These are phyloP conservation scores for Pleurotus pulmonarius DNA, from an alignment of 768 basidiomycete species.

Conservation along the genomic window DNA sequence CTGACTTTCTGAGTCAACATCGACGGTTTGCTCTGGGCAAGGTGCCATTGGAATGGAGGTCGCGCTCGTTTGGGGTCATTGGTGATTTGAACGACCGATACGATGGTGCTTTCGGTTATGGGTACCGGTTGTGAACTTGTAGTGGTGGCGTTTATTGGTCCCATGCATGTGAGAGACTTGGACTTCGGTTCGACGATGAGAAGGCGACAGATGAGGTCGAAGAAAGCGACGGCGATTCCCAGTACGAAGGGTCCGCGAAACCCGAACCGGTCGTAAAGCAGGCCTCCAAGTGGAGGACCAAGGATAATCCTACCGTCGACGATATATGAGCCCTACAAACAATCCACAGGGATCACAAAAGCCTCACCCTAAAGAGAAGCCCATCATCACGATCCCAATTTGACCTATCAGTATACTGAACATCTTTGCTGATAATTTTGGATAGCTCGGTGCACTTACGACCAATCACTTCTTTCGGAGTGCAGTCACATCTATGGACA, in stretches of 20 bases:
- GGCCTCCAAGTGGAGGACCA: slow-evolving; percentile 57
- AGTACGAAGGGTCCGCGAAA: slow-evolving; percentile 61
- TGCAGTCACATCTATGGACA: slow-evolving; percentile 46
- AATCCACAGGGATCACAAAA: background rate
- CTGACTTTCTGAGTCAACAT: background rate
- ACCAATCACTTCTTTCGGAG: slow-evolving; percentile 44
- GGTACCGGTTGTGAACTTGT: background rate
- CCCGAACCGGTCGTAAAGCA: slow-evolving; percentile 49
- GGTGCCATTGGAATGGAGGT: background rate
- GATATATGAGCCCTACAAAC: background rate
- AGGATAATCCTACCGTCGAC: slow-evolving; percentile 36
- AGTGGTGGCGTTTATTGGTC: slow-evolving; percentile 24
- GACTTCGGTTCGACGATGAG: slow-evolving; percentile 50
- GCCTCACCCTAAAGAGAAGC: slow-evolving; percentile 49
- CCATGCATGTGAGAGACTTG: slow-evolving; percentile 12
- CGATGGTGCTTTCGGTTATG: background rate
- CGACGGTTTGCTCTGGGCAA: background rate
- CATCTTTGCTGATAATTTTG: background rate
- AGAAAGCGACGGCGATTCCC: slow-evolving; percentile 36
- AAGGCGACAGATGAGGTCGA: slow-evolving; percentile 54
- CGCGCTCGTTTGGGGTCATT: background rate
- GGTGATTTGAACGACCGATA: background rate
- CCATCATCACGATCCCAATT: slow-evolving; percentile 57
- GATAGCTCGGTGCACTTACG: slow-evolving; percentile 29
- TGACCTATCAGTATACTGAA: slow-evolving; percentile 33